Percentiles rank a stretch among this genome's conserved stretches.
Conservation (phyloP, 768 basidiomycete genomes). For the Tylopilus felleus region DNA sequence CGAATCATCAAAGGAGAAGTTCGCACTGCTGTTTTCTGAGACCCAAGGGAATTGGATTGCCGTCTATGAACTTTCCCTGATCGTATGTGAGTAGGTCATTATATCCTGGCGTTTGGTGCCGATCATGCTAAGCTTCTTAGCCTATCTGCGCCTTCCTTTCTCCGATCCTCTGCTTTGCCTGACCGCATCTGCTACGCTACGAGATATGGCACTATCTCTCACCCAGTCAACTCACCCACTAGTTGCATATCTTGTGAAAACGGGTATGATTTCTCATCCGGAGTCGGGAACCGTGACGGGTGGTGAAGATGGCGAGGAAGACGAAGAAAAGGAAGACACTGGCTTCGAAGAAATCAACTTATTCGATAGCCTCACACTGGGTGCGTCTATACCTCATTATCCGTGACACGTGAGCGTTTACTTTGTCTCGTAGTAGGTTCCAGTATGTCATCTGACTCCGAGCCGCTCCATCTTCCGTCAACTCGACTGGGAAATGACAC, state of each 20-base stretch:
- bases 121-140: constrained; percentile 36
- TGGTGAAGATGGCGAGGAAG: constrained; percentile 23
- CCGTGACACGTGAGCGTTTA: background rate
- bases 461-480: constrained; percentile 55
- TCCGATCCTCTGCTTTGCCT: constrained; percentile 77
- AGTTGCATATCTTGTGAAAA: constrained; percentile 21
- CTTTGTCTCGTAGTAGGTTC: constrained; percentile 36
- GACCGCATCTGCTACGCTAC: constrained; percentile 82
- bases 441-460: constrained; percentile 36
- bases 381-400: constrained; percentile 36
- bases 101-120: background rate
- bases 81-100: constrained; percentile 61
- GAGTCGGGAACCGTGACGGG: constrained; percentile 1
- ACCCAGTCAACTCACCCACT: constrained; percentile 39
- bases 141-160: constrained; percentile 68
- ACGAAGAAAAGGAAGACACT: constrained; percentile 39
- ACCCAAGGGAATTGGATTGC: constrained; percentile 68
- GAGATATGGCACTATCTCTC: constrained; percentile 64
- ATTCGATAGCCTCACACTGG: constrained; percentile 62
- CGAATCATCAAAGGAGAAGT: constrained; percentile 48
- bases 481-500: constrained; percentile 67
- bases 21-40: constrained; percentile 65
- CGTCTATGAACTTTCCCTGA: constrained; percentile 71
- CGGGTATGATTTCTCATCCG: constrained; percentile 14
- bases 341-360: constrained; percentile 68